Conservation (phyloP, 768 basidiomycete genomes). For the Amanita polypyramis region DNA sequence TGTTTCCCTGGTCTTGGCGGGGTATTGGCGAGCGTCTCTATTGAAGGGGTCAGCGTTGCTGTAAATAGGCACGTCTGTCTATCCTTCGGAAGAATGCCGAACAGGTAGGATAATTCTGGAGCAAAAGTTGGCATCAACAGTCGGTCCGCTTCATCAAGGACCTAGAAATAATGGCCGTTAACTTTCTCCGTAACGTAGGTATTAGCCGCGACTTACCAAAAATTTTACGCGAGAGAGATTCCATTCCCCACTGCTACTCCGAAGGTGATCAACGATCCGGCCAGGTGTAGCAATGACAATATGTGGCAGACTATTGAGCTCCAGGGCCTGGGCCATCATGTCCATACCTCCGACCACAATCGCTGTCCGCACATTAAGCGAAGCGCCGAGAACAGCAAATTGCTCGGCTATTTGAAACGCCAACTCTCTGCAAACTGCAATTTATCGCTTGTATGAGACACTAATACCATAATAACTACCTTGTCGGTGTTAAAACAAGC, state of each 20-base stretch:
- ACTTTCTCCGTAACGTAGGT: neutral
- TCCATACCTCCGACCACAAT: conserved; percentile 98
- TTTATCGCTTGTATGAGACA: neutral
- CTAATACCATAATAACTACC: conserved; percentile 37
- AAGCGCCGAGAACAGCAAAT: conserved; percentile 79
- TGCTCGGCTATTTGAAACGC: conserved; percentile 98
- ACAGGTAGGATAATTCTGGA: conserved; percentile 71
- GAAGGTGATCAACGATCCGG: conserved; percentile 82
- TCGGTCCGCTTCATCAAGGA: conserved; percentile 95
- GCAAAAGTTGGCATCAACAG: conserved; percentile 85
- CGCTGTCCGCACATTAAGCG: conserved; percentile 73
- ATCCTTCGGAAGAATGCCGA: conserved; percentile 65
- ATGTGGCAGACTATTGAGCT: conserved; percentile 79
- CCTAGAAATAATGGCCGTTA: conserved; percentile 30
- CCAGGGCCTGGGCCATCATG: conserved; percentile 88
- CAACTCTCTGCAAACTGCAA: conserved; percentile 55
- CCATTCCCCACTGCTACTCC: conserved; percentile 74
- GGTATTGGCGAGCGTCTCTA: conserved; percentile 66
- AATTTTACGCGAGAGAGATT: conserved; percentile 77
- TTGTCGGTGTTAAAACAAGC: conserved; percentile 87
- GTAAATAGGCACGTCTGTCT: conserved; percentile 98
- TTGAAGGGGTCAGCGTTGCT: conserved; percentile 82
- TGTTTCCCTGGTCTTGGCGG: conserved; percentile 75
- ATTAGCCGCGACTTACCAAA: conserved; percentile 41
- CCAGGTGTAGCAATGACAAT: conserved; percentile 95